Conservation (phyloP, 2,329 filamentous ascomycete genomes). For the Clarireedia paspali region DNA sequence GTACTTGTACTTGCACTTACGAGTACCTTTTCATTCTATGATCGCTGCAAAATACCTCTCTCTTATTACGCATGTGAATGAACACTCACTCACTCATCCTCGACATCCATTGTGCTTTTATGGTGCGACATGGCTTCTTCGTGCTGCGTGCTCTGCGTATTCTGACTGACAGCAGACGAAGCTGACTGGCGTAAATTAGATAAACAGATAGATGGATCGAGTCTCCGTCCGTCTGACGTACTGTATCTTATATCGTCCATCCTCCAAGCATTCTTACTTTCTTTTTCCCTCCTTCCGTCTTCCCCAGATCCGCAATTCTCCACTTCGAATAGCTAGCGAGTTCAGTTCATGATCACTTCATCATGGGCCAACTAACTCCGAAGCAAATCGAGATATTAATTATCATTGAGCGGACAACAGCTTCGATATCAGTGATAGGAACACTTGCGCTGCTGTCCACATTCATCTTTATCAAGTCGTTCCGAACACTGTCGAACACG, state of each 20-base stretch:
- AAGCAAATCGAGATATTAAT: slow-evolving; percentile 46
- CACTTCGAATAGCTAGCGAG: not conserved
- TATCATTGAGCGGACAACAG: slow-evolving; percentile 59
- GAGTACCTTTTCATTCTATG: too few species aligned
- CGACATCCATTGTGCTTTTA: too few species aligned
- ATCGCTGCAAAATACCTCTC: too few species aligned
- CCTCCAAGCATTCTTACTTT: not conserved
- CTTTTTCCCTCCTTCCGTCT: not conserved
- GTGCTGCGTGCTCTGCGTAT: too few species aligned
- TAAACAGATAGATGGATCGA: slow-evolving; percentile 1
- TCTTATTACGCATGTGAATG: too few species aligned
- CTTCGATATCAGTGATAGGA: slow-evolving; percentile 61
- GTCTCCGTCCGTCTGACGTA: too few species aligned
- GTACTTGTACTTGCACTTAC: too few species aligned
- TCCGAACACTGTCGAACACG: slow-evolving; percentile 73
- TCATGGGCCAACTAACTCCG: slow-evolving; percentile 11
- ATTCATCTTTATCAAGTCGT: slow-evolving; percentile 58
- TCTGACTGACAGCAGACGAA: too few species aligned
- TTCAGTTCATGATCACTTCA: not conserved
- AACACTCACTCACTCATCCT: too few species aligned
- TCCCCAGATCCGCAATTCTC: not conserved
- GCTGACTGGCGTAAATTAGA: not conserved
- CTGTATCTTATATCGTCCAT: too few species aligned
- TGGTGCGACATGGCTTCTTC: too few species aligned
- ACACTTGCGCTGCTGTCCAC: slow-evolving; percentile 65